A percentile compares a stretch with the other conserved stretches of the same genome.
phyloP scores from a whole-genome alignment of 352 stramenopile genomes.

The Phytophthora tubulina region DNA sequence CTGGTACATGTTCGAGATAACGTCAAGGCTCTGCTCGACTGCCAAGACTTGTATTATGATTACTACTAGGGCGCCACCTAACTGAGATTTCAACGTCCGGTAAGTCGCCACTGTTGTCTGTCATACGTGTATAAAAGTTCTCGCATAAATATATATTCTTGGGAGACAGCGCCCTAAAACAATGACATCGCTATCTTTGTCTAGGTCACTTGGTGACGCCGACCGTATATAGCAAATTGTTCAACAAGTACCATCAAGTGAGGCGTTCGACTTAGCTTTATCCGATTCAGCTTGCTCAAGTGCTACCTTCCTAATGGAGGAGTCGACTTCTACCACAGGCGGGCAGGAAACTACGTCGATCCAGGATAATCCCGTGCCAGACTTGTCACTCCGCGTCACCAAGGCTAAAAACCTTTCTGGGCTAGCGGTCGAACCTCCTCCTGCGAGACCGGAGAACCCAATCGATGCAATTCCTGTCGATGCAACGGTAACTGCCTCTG shows the following conservation, averaged over 20 bases:
- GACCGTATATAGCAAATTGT: slow-evolving; percentile 17
- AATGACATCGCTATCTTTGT: slow-evolving; percentile 27
- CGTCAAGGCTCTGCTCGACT: slow-evolving; percentile 76
- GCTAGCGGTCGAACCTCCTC: neutral
- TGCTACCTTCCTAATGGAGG: too few relatives aligned
- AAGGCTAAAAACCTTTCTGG: neutral
- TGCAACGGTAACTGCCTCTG: neutral
- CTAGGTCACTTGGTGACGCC: neutral
- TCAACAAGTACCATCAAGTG: neutral
- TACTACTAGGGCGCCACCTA: slow-evolving; percentile 31
- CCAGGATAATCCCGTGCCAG: neutral
- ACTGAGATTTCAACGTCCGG: neutral
- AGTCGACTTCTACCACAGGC: too few relatives aligned
- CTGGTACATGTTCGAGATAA: slow-evolving; percentile 81
- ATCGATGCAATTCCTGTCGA: neutral
- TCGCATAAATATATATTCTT: slow-evolving; percentile 35
- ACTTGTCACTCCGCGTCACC: neutral
- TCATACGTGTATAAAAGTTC: slow-evolving; percentile 26
- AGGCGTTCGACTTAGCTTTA: too few relatives aligned
- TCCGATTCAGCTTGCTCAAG: too few relatives aligned
- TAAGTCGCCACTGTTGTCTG: slow-evolving; percentile 11
- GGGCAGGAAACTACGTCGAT: neutral
- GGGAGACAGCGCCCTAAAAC: slow-evolving; percentile 2
- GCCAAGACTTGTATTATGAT: slow-evolving; percentile 54
- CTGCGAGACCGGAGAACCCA: too few relatives aligned